Conservation (phyloP, 2,329 filamentous ascomycete genomes). For the Diaporthe sp. region DNA sequence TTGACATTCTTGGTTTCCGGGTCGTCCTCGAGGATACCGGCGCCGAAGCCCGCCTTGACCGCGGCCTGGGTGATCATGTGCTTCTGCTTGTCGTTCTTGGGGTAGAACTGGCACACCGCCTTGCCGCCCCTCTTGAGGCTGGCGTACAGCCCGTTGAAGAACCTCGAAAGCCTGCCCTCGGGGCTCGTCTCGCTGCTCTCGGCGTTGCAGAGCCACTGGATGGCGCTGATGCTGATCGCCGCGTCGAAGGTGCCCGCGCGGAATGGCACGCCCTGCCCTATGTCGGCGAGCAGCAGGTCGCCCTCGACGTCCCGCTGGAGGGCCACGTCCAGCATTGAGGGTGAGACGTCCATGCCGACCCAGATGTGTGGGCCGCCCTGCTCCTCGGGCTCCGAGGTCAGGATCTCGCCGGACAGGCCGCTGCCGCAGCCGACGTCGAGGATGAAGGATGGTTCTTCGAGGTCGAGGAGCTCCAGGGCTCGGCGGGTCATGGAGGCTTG, state of each 20-base stretch:
- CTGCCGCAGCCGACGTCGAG: conserved; percentile 98
- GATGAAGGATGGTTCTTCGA: conserved; percentile 84
- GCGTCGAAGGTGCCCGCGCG: conserved; percentile 93
- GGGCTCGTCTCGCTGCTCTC: conserved; percentile 88
- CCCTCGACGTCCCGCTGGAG: conserved; percentile 93
- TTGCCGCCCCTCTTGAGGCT: conserved; percentile 85
- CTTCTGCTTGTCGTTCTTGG: conserved; percentile 92
- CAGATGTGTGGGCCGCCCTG: conserved; percentile 91
- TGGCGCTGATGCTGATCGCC: conserved; percentile 91
- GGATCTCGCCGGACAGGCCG: conserved; percentile 92
- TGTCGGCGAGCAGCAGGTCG: conserved; percentile 93
- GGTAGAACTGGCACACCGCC: conserved; percentile 98
- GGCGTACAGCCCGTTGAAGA: conserved; percentile 94
- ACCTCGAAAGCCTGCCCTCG: conserved; percentile 81
- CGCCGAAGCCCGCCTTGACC: conserved; percentile 93
- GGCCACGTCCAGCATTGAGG: conserved; percentile 96
- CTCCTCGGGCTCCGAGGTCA: conserved; percentile 76
- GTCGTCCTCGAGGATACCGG: conserved; percentile 94
- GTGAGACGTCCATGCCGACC: conserved; percentile 97
- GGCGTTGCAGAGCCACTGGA: conserved; percentile 99
- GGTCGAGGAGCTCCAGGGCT: conserved; percentile 90
- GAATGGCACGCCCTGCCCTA: conserved; percentile 95
- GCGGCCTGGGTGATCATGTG: conserved; percentile 93
- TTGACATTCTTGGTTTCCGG: conserved; percentile 97
- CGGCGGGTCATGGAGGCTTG: conserved; percentile 95